Conservation (phyloP, 331 rosid genomes). For the Quercus phellos region DNA sequence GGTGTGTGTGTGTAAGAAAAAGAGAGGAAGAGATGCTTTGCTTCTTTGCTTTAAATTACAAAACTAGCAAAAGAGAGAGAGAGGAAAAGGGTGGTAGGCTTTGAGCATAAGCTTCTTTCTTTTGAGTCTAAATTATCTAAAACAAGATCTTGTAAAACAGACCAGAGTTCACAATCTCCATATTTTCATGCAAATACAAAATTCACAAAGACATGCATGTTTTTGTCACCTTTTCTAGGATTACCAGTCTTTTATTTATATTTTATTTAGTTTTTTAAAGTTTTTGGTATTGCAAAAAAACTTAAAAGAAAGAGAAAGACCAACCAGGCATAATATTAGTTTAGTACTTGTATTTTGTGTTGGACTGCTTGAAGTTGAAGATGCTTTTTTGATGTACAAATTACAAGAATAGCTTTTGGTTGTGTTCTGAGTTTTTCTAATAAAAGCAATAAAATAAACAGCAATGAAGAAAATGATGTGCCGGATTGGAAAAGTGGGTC, state of each 20-base stretch:
- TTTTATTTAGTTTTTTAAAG: neutral
- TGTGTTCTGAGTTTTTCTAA: neutral
- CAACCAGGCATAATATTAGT: conserved; percentile 19
- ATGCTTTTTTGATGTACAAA: conserved; percentile 27
- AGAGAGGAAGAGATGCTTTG: conserved; percentile 55
- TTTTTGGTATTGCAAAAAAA: conserved; percentile 1
- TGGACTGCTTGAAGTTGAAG: conserved; percentile 32
- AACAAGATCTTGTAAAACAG: conserved; percentile 24
- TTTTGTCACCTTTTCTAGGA: conserved; percentile 44
- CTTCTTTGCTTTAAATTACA: conserved; percentile 51
- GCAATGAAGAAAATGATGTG: neutral
- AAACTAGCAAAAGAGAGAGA: conserved; percentile 14
- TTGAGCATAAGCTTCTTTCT: conserved; percentile 50
- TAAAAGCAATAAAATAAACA: neutral
- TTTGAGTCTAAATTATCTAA: neutral
- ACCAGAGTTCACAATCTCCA: conserved; percentile 21
- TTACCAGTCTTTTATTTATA: neutral
- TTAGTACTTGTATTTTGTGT: conserved; percentile 41
- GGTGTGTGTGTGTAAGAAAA: conserved; percentile 40
- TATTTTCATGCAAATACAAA: conserved; percentile 50
- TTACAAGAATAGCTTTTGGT: conserved; percentile 26
- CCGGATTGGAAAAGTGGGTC: neutral
- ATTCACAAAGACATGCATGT: conserved; percentile 25
- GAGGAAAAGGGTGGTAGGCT: conserved; percentile 36
- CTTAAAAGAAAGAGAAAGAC: conserved; percentile 1